Conservation (phyloP, 345 rosid genomes). For the Combretum micranthum region DNA sequence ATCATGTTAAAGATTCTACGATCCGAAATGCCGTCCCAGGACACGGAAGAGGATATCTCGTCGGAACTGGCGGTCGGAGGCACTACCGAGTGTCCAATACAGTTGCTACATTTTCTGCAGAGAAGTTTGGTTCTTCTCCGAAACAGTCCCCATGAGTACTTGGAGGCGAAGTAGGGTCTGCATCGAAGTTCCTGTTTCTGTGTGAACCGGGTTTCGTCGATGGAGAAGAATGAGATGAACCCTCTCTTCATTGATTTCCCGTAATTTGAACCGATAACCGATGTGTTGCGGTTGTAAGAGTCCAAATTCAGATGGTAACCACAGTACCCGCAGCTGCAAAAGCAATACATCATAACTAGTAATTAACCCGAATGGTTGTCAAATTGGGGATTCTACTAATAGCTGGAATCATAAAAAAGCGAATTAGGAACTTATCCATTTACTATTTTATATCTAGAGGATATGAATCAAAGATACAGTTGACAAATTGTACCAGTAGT, state of each 20-base stretch:
- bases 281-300: conserved; percentile 20
- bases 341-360: too few relatives aligned
- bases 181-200: conserved; percentile 10
- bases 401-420: too few relatives aligned
- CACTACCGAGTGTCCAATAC: conserved; percentile 48
- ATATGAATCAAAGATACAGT: background rate
- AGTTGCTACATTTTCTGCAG: conserved; percentile 74
- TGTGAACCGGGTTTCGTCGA: conserved; percentile 22
- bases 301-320: conserved; percentile 17
- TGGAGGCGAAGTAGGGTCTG: conserved; percentile 16
- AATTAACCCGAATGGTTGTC: too few relatives aligned
- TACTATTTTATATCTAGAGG: too few relatives aligned
- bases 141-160: conserved; percentile 53
- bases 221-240: conserved; percentile 15
- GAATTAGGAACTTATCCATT: too few relatives aligned
- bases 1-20: conserved; percentile 3
- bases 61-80: conserved; percentile 30
- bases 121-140: conserved; percentile 70
- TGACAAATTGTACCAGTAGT: conserved; percentile 4
- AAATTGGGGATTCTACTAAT: too few relatives aligned
- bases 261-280: conserved; percentile 16
- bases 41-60: background rate
- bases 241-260: conserved; percentile 19
- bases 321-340: conserved; percentile 21
- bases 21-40: conserved; percentile 13